phyloP scores from a whole-genome alignment of 441 rosid genomes.

The Syzygium syzygioides region DNA sequence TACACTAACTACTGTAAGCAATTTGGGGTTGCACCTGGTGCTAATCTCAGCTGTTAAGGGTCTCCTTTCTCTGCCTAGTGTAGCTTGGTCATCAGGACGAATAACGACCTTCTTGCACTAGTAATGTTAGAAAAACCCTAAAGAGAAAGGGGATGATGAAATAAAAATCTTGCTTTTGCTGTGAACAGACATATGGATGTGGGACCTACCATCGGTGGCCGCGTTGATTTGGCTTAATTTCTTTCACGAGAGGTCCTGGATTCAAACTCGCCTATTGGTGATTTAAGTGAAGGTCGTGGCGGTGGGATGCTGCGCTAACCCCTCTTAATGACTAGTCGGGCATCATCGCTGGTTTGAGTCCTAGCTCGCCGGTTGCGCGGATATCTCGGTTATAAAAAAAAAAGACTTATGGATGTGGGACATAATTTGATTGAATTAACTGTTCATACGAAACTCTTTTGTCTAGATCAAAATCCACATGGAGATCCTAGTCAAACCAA shows the following conservation, averaged over 20 bases:
- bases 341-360: too few species aligned
- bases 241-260: too few species aligned
- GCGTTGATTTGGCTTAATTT: fast-evolving
- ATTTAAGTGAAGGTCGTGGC: background rate
- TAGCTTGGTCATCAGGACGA: background rate
- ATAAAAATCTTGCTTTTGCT: background rate
- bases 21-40: slow-evolving; percentile 2
- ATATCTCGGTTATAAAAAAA: too few species aligned
- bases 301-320: too few species aligned
- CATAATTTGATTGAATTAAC: background rate
- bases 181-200: background rate
- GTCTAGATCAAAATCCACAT: background rate
- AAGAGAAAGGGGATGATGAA: background rate
- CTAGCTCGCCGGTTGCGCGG: too few species aligned
- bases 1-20: background rate
- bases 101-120: background rate
- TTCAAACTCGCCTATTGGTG: background rate
- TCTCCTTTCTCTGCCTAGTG: background rate
- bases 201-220: too few species aligned
- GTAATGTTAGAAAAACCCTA: background rate
- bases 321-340: too few species aligned
- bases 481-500: background rate
- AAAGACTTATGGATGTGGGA: background rate
- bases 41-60: background rate
- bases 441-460: background rate